Conservation (phyloP, 208 protist species). For the Eutreptiella sp. region DNA sequence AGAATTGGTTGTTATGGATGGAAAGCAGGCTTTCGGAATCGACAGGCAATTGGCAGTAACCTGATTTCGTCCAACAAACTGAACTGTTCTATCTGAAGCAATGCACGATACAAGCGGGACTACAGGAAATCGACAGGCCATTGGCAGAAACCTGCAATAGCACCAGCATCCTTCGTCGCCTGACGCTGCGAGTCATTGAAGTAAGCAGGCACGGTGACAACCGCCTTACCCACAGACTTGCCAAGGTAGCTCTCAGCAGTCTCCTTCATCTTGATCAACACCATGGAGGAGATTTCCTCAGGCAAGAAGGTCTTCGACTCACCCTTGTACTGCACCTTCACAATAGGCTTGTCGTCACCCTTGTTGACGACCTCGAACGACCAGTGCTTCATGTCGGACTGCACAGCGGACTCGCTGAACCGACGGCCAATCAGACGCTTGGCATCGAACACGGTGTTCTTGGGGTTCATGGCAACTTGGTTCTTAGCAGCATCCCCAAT, state of each 20-base stretch:
- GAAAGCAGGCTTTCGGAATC: no score
- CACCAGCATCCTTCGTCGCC: conserved; percentile 87
- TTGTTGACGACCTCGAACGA: conserved; percentile 68
- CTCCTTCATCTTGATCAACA: conserved; percentile 40
- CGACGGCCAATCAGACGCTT: conserved; percentile 74
- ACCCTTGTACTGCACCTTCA: conserved; percentile 48
- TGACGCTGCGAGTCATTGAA: conserved; percentile 87
- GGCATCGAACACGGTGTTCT: conserved; percentile 70
- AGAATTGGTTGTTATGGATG: neutral
- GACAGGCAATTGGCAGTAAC: no score
- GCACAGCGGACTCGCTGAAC: conserved; percentile 56
- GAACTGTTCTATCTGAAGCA: no score
- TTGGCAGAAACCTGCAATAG: conserved; percentile 68
- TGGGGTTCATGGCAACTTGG: conserved; percentile 62
- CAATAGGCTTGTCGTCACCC: conserved; percentile 48
- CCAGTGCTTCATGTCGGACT: conserved; percentile 69
- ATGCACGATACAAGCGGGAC: no score
- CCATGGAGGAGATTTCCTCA: conserved; percentile 19
- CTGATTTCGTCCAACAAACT: no score
- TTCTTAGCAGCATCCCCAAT: conserved; percentile 82
- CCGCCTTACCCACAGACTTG: conserved; percentile 51
- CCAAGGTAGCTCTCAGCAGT: conserved; percentile 58
- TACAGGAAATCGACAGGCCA: no score
- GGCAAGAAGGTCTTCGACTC: conserved; percentile 31
- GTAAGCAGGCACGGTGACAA: conserved; percentile 87